These are phyloP conservation scores for Salix brachista DNA, from an alignment of 345 rosid genomes.

Conservation along the genomic window DNA sequence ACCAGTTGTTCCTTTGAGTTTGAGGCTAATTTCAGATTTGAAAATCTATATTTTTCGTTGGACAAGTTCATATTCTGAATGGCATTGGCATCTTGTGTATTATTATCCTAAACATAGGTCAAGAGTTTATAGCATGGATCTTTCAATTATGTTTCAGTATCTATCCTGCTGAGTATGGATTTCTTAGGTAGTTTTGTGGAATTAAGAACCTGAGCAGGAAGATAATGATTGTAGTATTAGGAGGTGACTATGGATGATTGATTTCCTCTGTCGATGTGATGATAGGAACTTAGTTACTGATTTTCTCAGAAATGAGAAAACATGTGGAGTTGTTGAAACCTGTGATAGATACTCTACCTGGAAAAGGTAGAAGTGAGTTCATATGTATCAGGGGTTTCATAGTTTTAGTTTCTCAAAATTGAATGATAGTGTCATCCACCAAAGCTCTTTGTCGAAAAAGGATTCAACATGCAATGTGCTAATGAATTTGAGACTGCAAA, in stretches of 20 bases:
- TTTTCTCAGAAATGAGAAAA: not conserved
- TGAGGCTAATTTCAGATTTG: constrained; percentile 1
- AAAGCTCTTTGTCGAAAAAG: not conserved
- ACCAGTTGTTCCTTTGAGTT: not conserved
- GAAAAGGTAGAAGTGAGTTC: not conserved
- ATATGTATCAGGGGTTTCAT: not conserved
- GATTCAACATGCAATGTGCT: not conserved
- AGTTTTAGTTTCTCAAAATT: not conserved
- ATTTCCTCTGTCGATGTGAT: not conserved
- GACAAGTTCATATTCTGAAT: not conserved
- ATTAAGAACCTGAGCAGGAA: not conserved
- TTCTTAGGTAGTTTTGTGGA: not conserved
- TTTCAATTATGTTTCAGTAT: constrained; percentile 3
- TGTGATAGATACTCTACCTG: not conserved
- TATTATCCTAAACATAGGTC: not conserved
- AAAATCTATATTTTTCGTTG: constrained; percentile 2
- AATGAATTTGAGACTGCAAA: not conserved
- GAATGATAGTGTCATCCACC: not conserved
- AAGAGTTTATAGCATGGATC: not conserved
- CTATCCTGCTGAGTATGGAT: not conserved
- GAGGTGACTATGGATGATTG: not conserved
- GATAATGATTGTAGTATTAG: not conserved
- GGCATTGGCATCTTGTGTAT: not conserved
- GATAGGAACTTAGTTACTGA: not conserved
- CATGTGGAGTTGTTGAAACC: not conserved